Conservation (phyloP, 805 yeast genomes). For the Cyberlindnera subsufficiens region DNA sequence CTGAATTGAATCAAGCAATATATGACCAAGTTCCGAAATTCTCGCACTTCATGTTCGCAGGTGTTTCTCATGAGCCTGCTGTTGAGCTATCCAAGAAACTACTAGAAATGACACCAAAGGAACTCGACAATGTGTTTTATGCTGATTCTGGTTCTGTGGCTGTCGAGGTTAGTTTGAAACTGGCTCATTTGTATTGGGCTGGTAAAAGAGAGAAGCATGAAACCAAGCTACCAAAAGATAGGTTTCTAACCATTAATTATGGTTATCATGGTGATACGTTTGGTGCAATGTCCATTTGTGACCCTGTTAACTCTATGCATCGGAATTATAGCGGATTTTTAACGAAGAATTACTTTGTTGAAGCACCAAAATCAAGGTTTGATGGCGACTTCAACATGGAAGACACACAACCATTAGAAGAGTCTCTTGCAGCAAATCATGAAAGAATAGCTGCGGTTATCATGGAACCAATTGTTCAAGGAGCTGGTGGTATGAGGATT, state of each 20-base stretch:
- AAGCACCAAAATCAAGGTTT: slow-evolving; percentile 20
- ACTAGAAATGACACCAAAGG: slow-evolving; percentile 25
- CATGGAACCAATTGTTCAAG: slow-evolving; percentile 32
- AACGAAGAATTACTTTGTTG: slow-evolving; percentile 23
- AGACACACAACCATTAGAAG: slow-evolving; percentile 24
- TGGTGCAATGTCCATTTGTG: slow-evolving; percentile 35
- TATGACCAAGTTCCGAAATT: slow-evolving; percentile 25
- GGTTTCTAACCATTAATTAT: slow-evolving; percentile 27
- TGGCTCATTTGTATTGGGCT: slow-evolving; percentile 28
- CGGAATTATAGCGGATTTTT: slow-evolving; percentile 25
- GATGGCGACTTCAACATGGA: slow-evolving; percentile 16
- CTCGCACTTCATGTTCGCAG: slow-evolving; percentile 27
- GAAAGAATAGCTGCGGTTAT: slow-evolving; percentile 30
- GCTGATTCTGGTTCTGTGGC: slow-evolving; percentile 28
- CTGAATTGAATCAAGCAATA: slow-evolving; percentile 25
- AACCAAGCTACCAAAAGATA: slow-evolving; percentile 5
- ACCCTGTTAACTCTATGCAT: slow-evolving; percentile 29
- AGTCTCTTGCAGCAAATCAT: slow-evolving; percentile 24
- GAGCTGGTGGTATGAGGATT: slow-evolving; percentile 33
- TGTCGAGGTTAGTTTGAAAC: slow-evolving; percentile 34
- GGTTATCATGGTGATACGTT: slow-evolving; percentile 36
- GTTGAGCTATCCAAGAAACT: slow-evolving; percentile 24
- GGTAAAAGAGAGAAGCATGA: slow-evolving; percentile 21
- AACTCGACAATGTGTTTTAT: slow-evolving; percentile 18
- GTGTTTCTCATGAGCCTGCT: slow-evolving; percentile 27